A percentile compares a stretch with the other conserved stretches of the same genome.
phyloP scores from a whole-genome alignment of 2,329 filamentous ascomycete species.

The Alternaria rosae region DNA sequence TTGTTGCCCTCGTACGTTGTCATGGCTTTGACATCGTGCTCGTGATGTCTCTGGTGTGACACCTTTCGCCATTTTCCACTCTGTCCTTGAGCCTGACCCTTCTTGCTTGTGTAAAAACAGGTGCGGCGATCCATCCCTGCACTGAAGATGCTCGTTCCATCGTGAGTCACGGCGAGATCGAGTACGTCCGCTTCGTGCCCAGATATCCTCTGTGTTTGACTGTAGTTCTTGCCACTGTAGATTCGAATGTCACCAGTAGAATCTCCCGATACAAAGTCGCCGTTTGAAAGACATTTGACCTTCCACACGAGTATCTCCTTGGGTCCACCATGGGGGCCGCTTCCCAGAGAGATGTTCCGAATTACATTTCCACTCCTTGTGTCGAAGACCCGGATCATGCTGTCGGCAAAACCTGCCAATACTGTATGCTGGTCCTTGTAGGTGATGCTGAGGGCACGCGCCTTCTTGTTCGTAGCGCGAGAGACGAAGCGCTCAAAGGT shows the following conservation, averaged over 20 bases:
- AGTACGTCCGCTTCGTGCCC: constrained; percentile 90
- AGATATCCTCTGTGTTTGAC: constrained; percentile 83
- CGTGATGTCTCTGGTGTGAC: constrained; percentile 86
- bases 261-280: constrained; percentile 92
- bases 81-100: constrained; percentile 51
- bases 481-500: constrained; percentile 79
- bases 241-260: constrained; percentile 92
- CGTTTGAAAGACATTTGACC: constrained; percentile 84
- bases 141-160: constrained; percentile 84
- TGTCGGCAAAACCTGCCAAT: constrained; percentile 94
- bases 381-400: constrained; percentile 91
- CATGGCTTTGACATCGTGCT: constrained; percentile 95
- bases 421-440: constrained; percentile 86
- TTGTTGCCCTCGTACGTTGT: constrained; percentile 84
- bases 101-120: constrained; percentile 72
- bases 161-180: constrained; percentile 80
- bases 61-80: constrained; percentile 74
- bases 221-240: constrained; percentile 93
- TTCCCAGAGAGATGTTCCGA: constrained; percentile 84
- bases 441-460: constrained; percentile 87
- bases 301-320: constrained; percentile 93
- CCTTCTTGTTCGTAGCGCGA: constrained; percentile 80
- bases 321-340: constrained; percentile 75
- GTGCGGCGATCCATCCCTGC: constrained; percentile 92
- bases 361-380: constrained; percentile 78